Base-by-base conservation (phyloP, 2,329 filamentous ascomycete genomes). In the Microsporum canis region DNA sequence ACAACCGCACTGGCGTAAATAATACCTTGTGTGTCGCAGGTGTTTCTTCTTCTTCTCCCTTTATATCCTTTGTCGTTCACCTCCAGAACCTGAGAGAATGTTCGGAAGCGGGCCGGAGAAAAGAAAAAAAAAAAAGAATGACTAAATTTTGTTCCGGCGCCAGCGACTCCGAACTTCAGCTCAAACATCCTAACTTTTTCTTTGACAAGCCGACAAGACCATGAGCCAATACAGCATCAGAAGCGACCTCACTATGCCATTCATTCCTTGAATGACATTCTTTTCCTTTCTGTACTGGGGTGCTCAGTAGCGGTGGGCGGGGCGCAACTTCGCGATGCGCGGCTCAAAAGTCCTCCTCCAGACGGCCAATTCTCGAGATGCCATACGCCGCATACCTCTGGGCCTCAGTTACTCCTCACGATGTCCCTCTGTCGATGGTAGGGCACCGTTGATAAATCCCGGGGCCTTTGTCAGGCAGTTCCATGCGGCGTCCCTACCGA, bases 111-210 rank as follows among this genome's bases (percentile, higher is more conserved):
- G 49, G 27, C 27, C 47, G 27, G 49, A 31, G 29, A n/a, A 43
- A 43, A 43, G 39, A 43, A 43, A n/a, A 23, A 23, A 23, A 23
- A 23, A 14, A n/a, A 5, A 6, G 49, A 31, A 34, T 31, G 49
- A 53, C 49, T 53, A 53, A 53, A 53, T 29, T 53, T 53, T 53
- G 49, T n/a, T 53, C 49, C 49, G 49, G 49, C 49, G 49, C 49
- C 29, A 12, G 27, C 27, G 27, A 29, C 47, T 14, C 27, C 47
- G 27, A 33, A 23, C 43, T 23, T 23, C 49, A 31, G 45, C 45
- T 51, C 27, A 10, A 31, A 51, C 49, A 29, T 14, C 12, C 27
- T 27, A n/a, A 5, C 29, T 5, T 53, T 10, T 14, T n/a, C 49
- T 23, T 14, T 33, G 27, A 34, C 49, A n/a, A 10, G 12, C 14